These are phyloP conservation scores for Acanthamoeba rhysodes DNA, from an alignment of 208 protist species.

Conservation along the genomic window DNA sequence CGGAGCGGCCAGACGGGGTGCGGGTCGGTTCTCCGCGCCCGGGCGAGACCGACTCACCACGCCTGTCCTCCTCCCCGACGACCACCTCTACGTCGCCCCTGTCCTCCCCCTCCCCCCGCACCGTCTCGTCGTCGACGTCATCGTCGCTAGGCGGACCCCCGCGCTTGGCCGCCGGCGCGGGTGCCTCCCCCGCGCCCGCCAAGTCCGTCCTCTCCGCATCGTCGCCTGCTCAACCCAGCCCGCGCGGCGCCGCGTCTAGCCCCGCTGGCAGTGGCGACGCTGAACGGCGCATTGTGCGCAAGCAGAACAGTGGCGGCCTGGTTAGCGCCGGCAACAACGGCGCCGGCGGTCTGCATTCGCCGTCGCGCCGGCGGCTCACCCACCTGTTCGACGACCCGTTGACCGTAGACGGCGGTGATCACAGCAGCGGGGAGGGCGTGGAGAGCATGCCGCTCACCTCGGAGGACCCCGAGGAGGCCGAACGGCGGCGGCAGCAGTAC, in stretches of 20 bases:
- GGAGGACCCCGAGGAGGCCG: slow-evolving; percentile 4
- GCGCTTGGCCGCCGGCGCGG: too few species aligned
- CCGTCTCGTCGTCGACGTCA: background rate
- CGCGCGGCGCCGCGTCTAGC: too few species aligned
- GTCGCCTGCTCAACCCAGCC: too few species aligned
- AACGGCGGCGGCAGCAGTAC: slow-evolving; percentile 22
- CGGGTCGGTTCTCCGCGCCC: background rate
- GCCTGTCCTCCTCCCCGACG: background rate
- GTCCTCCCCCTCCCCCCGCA: background rate
- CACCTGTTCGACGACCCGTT: background rate
- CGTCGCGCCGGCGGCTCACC: slow-evolving; percentile 1
- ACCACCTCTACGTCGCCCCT: background rate
- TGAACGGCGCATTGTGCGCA: background rate
- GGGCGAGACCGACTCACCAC: background rate
- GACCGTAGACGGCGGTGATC: background rate
- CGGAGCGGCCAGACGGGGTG: background rate
- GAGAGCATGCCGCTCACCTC: background rate
- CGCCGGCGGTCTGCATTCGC: background rate
- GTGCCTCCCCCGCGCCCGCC: too few species aligned
- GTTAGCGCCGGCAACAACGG: background rate
- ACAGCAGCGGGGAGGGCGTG: background rate
- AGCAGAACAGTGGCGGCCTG: background rate
- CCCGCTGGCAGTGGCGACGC: background rate
- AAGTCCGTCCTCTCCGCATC: background rate
- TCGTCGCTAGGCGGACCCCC: background rate